These are phyloP conservation scores for Polytrichum commune DNA, from an alignment of 225 moss, liverwort and hornwort genomes.

Conservation along the genomic window DNA sequence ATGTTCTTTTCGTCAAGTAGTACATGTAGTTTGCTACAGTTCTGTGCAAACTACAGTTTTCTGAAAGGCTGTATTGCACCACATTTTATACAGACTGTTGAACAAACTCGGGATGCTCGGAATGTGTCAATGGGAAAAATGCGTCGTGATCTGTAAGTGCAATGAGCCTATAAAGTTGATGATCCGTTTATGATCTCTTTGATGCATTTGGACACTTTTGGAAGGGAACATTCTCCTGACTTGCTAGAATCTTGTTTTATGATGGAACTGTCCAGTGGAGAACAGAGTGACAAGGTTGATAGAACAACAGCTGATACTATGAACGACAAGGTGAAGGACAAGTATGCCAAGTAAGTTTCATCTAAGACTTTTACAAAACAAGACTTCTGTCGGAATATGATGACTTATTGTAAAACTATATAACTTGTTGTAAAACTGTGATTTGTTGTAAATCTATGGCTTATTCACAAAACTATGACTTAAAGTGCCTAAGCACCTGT, in stretches of 20 bases:
- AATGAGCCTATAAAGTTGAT: neutral
- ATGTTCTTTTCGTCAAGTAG: too few species aligned
- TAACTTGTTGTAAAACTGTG: neutral
- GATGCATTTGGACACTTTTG: too few species aligned
- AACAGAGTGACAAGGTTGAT: conserved; percentile 19
- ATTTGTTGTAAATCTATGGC: neutral
- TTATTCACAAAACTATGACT: too few species aligned
- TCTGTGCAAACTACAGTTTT: too few species aligned
- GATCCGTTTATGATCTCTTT: neutral
- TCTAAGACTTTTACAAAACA: neutral
- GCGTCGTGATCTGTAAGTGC: conserved; percentile 22
- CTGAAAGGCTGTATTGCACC: too few species aligned
- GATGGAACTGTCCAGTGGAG: conserved; percentile 14
- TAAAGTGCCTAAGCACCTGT: neutral
- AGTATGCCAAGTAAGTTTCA: conserved; percentile 32
- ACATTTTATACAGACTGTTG: conserved; percentile 11
- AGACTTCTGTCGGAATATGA: neutral
- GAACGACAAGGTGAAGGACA: conserved; percentile 34
- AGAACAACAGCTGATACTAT: conserved; percentile 17
- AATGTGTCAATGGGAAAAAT: conserved; percentile 23
- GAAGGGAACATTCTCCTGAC: too few species aligned
- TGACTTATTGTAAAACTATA: neutral
- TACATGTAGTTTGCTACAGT: too few species aligned
- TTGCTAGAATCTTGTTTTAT: too few species aligned
- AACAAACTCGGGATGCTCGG: conserved; percentile 14